These are phyloP conservation scores for Papilionanthe hybrid DNA, from an alignment of 116 monocot species.

Conservation along the genomic window DNA sequence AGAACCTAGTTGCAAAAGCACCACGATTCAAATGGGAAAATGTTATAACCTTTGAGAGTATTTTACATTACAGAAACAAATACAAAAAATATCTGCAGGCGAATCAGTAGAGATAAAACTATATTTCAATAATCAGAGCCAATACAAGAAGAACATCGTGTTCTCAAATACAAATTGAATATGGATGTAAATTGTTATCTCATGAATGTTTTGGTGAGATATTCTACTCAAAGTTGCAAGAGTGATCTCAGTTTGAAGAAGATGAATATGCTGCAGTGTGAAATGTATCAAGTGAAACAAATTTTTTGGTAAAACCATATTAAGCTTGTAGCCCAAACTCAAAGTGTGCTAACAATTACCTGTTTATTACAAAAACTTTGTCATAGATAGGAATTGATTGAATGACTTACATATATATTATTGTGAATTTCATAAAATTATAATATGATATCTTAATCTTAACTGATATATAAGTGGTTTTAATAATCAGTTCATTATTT, in stretches of 20 bases:
- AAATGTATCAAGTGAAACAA: neutral
- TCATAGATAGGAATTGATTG: neutral
- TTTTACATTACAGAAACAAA: neutral
- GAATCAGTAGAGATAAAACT: neutral
- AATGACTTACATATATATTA: neutral
- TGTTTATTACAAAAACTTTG: neutral
- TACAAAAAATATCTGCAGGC: neutral
- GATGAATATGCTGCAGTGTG: neutral
- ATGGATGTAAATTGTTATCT: neutral
- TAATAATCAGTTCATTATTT: neutral
- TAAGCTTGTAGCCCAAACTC: neutral
- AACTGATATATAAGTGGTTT: neutral
- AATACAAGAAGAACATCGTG: neutral
- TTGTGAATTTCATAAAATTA: neutral
- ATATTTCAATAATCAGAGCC: neutral
- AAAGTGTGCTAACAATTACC: neutral
- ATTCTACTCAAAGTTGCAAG: neutral
- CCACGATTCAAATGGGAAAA: neutral
- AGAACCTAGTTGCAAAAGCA: neutral
- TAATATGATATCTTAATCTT: neutral
- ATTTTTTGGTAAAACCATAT: neutral
- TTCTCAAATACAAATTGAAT: neutral
- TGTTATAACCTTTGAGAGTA: neutral
- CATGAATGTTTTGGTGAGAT: neutral
- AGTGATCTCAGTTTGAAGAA: neutral